Evolutionary conservation across 805 yeast genomes (phyloP).

Genomic region (Candida sphagnicola): DNA sequence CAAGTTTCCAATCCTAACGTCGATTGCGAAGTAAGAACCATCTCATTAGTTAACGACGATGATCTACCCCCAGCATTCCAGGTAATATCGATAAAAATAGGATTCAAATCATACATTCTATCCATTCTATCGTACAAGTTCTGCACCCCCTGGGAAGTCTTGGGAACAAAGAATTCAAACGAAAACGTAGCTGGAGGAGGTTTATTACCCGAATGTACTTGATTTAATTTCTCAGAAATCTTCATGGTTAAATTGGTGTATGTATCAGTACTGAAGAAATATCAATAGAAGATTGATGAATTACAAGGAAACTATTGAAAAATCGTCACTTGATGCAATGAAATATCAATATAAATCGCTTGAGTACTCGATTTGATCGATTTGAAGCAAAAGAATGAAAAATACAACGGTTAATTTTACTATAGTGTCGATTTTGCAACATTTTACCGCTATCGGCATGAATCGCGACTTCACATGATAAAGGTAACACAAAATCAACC

Average conservation of each 20-base stretch:
- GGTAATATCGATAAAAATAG: constrained; percentile 90
- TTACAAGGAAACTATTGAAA: too few relatives aligned
- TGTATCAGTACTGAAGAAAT: too few relatives aligned
- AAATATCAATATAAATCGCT: too few relatives aligned
- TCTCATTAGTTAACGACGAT: constrained; percentile 80
- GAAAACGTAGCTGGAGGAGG: constrained; percentile 73
- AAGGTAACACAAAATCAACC: not conserved
- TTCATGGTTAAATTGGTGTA: constrained; percentile 35
- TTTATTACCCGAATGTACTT: constrained; percentile 35
- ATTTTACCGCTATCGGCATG: too few relatives aligned
- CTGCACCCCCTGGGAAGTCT: constrained; percentile 95
- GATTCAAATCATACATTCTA: constrained; percentile 89
- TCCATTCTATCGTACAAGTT: constrained; percentile 96
- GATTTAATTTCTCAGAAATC: constrained; percentile 38
- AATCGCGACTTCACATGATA: constrained; percentile 1
- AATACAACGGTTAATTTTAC: not conserved
- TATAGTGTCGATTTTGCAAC: not conserved
- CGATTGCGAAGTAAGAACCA: constrained; percentile 86
- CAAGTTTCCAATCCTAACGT: constrained; percentile 93
- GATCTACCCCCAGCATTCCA: constrained; percentile 98
- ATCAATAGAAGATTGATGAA: too few relatives aligned
- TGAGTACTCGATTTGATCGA: too few relatives aligned
- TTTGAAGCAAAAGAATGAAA: too few relatives aligned
- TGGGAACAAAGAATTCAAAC: constrained; percentile 95
- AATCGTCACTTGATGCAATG: too few relatives aligned